Conservation (phyloP, 2,329 filamentous ascomycete species). For the Setomelanomma holmii region DNA sequence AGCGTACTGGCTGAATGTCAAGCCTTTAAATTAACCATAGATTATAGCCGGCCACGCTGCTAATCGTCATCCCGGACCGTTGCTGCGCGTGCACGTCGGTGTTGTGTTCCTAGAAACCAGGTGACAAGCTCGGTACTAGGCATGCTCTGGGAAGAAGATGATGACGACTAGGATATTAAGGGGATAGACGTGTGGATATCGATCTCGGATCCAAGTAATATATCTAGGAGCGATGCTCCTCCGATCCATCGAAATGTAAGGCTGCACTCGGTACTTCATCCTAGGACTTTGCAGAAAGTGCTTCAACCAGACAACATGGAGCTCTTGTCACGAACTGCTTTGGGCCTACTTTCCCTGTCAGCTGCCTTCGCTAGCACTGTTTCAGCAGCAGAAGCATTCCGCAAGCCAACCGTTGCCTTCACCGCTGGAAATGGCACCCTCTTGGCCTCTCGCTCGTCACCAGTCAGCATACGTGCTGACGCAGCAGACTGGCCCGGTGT, state of each 20-base stretch:
- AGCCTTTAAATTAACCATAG: slow-evolving; percentile 36
- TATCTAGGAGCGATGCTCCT: slow-evolving; percentile 8
- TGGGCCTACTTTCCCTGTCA: slow-evolving; percentile 35
- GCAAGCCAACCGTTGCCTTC: slow-evolving; percentile 59
- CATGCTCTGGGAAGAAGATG: slow-evolving; percentile 8
- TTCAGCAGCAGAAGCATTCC: slow-evolving; percentile 49
- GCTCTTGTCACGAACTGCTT: slow-evolving; percentile 34
- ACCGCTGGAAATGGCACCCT: slow-evolving; percentile 49
- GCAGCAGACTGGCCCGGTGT: slow-evolving; percentile 70
- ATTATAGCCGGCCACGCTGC: slow-evolving; percentile 35
- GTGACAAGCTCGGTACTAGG: slow-evolving; percentile 7
- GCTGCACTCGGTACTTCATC: slow-evolving; percentile 9
- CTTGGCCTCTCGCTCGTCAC: slow-evolving; percentile 38
- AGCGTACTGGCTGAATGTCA: slow-evolving; percentile 9
- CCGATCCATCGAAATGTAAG: slow-evolving; percentile 17
- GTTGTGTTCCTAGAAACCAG: slow-evolving; percentile 9
- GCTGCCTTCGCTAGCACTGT: slow-evolving; percentile 26
- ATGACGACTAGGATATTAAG: slow-evolving; percentile 26
- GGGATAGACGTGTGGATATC: slow-evolving; percentile 18
- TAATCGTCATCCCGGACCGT: slow-evolving; percentile 29
- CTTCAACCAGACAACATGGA: slow-evolving; percentile 29
- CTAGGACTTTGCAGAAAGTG: slow-evolving; percentile 8
- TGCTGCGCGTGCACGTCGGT: slow-evolving; percentile 15
- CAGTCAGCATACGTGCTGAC: slow-evolving; percentile 44
- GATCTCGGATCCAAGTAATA: slow-evolving; percentile 10